phyloP scores from a whole-genome alignment of 2,329 filamentous ascomycete species.

The Colletotrichum caudatum region DNA sequence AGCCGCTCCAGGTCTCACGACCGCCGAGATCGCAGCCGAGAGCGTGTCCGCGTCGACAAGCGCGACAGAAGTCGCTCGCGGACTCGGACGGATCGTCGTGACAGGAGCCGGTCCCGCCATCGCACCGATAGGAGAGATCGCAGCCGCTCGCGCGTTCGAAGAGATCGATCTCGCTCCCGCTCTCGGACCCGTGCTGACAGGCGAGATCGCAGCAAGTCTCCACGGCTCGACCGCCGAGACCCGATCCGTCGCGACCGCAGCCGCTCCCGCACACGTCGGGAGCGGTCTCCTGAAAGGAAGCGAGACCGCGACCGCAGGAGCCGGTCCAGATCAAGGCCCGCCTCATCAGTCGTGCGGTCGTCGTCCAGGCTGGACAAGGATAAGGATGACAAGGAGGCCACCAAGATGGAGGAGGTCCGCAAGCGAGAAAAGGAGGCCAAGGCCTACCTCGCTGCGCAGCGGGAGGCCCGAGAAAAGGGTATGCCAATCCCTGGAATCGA shows the following conservation, averaged over 20 bases:
- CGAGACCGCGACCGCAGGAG: slow-evolving; percentile 55
- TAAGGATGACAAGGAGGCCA: slow-evolving; percentile 64
- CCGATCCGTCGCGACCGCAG: slow-evolving; percentile 42
- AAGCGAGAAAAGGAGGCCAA: slow-evolving; percentile 74
- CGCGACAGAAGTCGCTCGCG: slow-evolving; percentile 52
- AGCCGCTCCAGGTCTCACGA: slow-evolving; percentile 48
- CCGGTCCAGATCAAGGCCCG: slow-evolving; percentile 58
- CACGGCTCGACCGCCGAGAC: slow-evolving; percentile 38
- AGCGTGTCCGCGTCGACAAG: slow-evolving; percentile 52
- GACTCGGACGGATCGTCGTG: slow-evolving; percentile 35
- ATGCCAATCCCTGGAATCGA: slow-evolving; percentile 69
- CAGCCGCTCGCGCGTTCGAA: slow-evolving; percentile 48
- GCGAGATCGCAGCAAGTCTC: slow-evolving; percentile 50
- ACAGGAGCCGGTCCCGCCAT: slow-evolving; percentile 49
- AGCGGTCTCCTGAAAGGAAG: slow-evolving; percentile 43
- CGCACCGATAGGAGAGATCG: slow-evolving; percentile 46
- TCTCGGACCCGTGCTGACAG: slow-evolving; percentile 29
- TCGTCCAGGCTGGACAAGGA: slow-evolving; percentile 48
- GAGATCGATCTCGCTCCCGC: slow-evolving; percentile 36
- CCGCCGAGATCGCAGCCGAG: slow-evolving; percentile 49
- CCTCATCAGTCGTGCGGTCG: slow-evolving; percentile 43
- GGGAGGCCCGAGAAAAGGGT: slow-evolving; percentile 70
- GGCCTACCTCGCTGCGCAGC: slow-evolving; percentile 71
- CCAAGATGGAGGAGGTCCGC: slow-evolving; percentile 72
- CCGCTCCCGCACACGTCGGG: slow-evolving; percentile 42